Evolutionary conservation across 495 filamentous ascomycete species (phyloP), one percentile per base, ranked within the genome.

Genomic region (Opeltia flavorubescens): DNA sequence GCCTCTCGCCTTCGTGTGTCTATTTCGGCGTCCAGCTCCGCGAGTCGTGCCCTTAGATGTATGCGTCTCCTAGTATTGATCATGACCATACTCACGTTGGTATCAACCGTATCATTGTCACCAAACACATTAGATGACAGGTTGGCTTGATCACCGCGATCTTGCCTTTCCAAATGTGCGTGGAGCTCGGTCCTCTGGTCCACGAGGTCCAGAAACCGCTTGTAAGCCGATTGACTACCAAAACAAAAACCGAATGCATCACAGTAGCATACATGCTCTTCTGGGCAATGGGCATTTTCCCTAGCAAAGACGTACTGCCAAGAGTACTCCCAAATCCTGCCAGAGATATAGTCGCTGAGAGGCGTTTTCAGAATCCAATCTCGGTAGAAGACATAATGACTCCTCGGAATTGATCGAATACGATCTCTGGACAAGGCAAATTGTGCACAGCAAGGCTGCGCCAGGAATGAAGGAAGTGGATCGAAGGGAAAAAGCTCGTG

Each of bases 241-340:
- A 88, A 89, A 54, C 84, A 89, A n/a, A 71, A 65, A 0, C 84
- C 83, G 43, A 78, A 89, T 15, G 76, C 81, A 49, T 85, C 80
- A 57, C 84, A 89, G 45, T 85, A 83, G 59, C 84, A 89, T 0
- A 80, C 61, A 54, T 78, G 72, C 61, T 81, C 74, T 18, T 64
- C 64, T 11, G 81, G 79, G 55, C 84, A 88, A 33, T 72, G 58
- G 7, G 76, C 64, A 5, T 69, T 64, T 26, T 76, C 38, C 7
- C 70, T 67, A 2, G 71, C 72, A 51, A 86, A 86, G n/a, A 86
- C 62, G 49, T 69, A 80, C 47, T 81, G 80, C 79, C 80, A 88
- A 3, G 81, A 62, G 57, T 87, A 86, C 64, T 86, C 83, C 75
- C 78, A 83, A 8, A 84, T 71, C 20, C 83, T 72, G 3, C 83